phyloP scores from a whole-genome alignment of 768 basidiomycete genomes.

The Boletus subcaerulescens region DNA sequence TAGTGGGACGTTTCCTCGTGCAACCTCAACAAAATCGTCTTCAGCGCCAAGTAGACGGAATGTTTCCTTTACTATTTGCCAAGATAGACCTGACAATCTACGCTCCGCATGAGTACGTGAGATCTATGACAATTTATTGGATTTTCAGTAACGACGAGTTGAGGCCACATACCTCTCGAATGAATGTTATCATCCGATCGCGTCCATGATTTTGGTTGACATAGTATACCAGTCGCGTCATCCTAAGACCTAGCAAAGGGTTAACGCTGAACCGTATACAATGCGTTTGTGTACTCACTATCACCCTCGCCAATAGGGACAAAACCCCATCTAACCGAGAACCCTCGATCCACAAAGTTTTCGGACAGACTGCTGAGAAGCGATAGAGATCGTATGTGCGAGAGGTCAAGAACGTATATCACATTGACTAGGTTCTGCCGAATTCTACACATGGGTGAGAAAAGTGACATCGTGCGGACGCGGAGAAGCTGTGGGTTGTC shows the following conservation, averaged over 20 bases:
- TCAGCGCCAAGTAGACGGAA: slow-evolving; percentile 38
- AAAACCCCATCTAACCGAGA: slow-evolving; percentile 84
- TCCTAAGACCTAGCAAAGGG: slow-evolving; percentile 47
- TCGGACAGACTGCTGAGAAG: slow-evolving; percentile 64
- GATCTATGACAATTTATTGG: slow-evolving; percentile 31
- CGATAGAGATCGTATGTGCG: slow-evolving; percentile 53
- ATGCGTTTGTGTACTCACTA: slow-evolving; percentile 21
- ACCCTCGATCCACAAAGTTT: slow-evolving; percentile 65
- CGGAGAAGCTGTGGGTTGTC: slow-evolving; percentile 26
- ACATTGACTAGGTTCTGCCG: slow-evolving; percentile 81
- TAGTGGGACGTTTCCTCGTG: slow-evolving; percentile 25
- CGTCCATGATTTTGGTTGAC: slow-evolving; percentile 61
- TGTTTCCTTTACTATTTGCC: slow-evolving; percentile 38
- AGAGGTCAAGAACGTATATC: slow-evolving; percentile 78
- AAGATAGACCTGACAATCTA: slow-evolving; percentile 38
- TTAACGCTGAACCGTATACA: neutral
- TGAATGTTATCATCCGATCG: slow-evolving; percentile 58
- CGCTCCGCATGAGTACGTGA: slow-evolving; percentile 34
- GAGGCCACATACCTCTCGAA: slow-evolving; percentile 44
- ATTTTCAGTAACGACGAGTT: neutral
- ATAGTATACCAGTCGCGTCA: slow-evolving; percentile 74
- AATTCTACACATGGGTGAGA: slow-evolving; percentile 75
- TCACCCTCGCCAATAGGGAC: slow-evolving; percentile 61
- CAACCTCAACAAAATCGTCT: slow-evolving; percentile 41
- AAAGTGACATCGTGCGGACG: slow-evolving; percentile 44